Conservation (phyloP, 176 grass and related monocot species). For the Otatea glauca region DNA sequence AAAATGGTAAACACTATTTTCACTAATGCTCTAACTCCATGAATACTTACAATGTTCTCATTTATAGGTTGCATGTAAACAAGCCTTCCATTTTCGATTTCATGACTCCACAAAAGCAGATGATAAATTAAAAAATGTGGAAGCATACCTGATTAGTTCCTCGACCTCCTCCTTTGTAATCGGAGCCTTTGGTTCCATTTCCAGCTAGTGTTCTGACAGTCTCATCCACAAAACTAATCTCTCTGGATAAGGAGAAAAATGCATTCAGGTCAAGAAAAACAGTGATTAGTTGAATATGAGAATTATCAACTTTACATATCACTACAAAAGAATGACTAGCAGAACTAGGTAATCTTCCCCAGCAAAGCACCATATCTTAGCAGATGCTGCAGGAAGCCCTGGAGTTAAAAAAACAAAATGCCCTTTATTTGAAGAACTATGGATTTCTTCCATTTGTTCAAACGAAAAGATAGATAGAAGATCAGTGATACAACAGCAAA, state of each 20-base stretch:
- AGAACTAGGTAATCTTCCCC: too few species aligned
- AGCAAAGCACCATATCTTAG: too few species aligned
- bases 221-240: conserved; percentile 90
- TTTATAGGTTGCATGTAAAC: conserved; percentile 7
- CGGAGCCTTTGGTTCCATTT: conserved; percentile 93
- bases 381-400: too few species aligned
- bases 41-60: too few species aligned
- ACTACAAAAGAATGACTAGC: neutral
- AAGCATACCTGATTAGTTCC: conserved; percentile 81
- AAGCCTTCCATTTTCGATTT: neutral
- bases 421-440: too few species aligned
- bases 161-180: conserved; percentile 74
- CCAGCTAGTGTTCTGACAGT: conserved; percentile 92
- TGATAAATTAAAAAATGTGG: conserved; percentile 15
- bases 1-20: neutral
- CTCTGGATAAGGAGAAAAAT: conserved; percentile 55
- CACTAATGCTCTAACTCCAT: neutral
- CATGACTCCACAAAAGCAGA: conserved; percentile 8
- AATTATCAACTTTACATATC: conserved; percentile 1
- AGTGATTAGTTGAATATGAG: conserved; percentile 12
- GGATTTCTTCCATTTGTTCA: too few species aligned
- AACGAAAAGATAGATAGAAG: too few species aligned
- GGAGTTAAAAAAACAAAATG: too few species aligned
- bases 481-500: too few species aligned
- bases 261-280: conserved; percentile 12